Evolutionary conservation across 352 stramenopile genomes (phyloP).

Genomic region (Pythium aristosporum): DNA sequence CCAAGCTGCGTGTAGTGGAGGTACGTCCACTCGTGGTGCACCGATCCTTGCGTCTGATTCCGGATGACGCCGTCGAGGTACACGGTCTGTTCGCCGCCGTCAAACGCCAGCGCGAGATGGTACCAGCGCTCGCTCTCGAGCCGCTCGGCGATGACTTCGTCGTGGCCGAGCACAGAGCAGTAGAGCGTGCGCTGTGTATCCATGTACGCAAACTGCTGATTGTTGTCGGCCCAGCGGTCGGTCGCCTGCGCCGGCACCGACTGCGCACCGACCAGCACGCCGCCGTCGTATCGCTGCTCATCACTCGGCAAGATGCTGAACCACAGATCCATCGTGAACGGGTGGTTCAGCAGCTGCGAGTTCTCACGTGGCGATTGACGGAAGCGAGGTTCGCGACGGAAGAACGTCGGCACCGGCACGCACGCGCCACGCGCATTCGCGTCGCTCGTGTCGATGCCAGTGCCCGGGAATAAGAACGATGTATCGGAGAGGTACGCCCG

Average conservation of each 20-base stretch:
- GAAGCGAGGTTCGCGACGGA: conserved; percentile 16
- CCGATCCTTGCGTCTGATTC: conserved; percentile 9
- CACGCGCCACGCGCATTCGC: conserved; percentile 19
- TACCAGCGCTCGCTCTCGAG: conserved; percentile 17
- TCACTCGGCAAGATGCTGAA: conserved; percentile 31
- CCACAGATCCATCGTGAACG: conserved; percentile 27
- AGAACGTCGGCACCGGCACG: conserved; percentile 24
- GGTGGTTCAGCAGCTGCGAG: conserved; percentile 12
- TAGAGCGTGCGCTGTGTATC: conserved; percentile 26
- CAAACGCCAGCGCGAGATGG: conserved; percentile 18
- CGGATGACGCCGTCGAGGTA: conserved; percentile 11
- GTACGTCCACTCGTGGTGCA: conserved; percentile 37
- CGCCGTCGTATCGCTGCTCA: conserved; percentile 19
- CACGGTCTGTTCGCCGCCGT: conserved; percentile 21
- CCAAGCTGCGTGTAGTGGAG: conserved; percentile 55
- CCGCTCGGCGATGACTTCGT: conserved; percentile 9
- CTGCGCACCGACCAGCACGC: conserved; percentile 34
- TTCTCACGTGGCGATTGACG: neutral
- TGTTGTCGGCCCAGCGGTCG: conserved; percentile 17
- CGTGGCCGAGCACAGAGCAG: conserved; percentile 28
- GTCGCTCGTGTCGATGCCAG: neutral
- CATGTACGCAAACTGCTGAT: conserved; percentile 32
- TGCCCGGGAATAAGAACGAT: conserved; percentile 18
- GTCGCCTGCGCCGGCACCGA: conserved; percentile 15
- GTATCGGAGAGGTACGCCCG: conserved; percentile 3